Base-by-base conservation (phyloP, 1,284 basidiomycete species). In the Ceratobasidium sp. region DNA sequence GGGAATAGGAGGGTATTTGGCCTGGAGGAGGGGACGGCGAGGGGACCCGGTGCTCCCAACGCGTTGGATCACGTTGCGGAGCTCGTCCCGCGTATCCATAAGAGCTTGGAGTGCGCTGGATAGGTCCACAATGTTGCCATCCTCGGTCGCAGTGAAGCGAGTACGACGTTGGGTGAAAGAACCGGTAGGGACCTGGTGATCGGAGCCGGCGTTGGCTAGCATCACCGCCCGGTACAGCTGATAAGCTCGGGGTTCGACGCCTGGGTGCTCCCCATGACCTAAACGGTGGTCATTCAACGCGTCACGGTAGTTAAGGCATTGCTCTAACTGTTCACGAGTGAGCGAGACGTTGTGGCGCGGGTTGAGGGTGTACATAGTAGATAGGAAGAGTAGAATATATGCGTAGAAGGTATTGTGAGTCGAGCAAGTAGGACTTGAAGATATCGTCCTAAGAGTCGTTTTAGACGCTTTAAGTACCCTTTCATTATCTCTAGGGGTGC, bases 201-300 rank as follows among this genome's bases (percentile, higher is more conserved):
- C 54, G 6, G 6, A 6, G 5, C 23, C 56, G n/a, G n/a, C n/a
- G n/a, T n/a, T n/a, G 56, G 56, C 56, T 26, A 57, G 23, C 56
- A 57, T 57, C n/a, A 57, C 9, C 7, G 56, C 56, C 56, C 56
- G 56, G 26, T 57, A 57, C 15, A 57, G 26, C 23, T 57, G 56
- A 26, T 57, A 57, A 26, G n/a, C n/a, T 6, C 56, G 56, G 56
- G 56, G 56, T 57, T 57, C 23, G 56, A 57, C 56, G 15, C 56
- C 56, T 7, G 56, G 56, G 56, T 57, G 56, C 6, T 26, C 23
- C 3, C 56, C 5, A 3, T 23, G 56, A 57, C 56, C 56, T 2
- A 23, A 26, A 26, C 56, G 23, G 15, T 57, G 26, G 56, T 57
- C 56, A 26, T 15, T 57, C 4, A 57, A 26, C n/a, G 56, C 56